Percentiles rank a stretch among this genome's conserved stretches.
These are phyloP conservation scores for Lasiodiplodia theobromae DNA, from an alignment of 2,329 filamentous ascomycete genomes.

Conservation along the genomic window DNA sequence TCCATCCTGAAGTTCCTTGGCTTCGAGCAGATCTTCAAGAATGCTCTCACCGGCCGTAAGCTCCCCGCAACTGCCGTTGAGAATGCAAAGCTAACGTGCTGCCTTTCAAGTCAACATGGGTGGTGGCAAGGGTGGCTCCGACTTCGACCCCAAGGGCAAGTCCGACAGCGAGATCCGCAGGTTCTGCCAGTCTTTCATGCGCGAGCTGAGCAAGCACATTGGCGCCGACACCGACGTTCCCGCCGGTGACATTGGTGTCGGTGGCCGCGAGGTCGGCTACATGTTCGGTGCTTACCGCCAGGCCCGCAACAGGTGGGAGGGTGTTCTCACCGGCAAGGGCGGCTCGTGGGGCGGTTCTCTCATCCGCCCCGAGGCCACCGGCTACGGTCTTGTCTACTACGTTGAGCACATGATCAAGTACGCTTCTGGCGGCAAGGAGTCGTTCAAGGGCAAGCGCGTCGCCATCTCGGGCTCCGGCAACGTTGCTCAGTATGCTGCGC, in stretches of 20 bases:
- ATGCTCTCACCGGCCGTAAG: conserved; percentile 93
- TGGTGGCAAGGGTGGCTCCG: conserved; percentile 95
- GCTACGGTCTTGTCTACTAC: conserved; percentile 96
- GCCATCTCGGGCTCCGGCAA: conserved; percentile 97
- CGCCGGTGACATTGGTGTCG: conserved; percentile 95
- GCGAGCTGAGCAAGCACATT: conserved; percentile 93
- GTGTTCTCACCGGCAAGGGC: conserved; percentile 95
- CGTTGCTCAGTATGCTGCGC: conserved; percentile 95
- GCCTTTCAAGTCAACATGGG: conserved; percentile 78
- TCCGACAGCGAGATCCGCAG: conserved; percentile 95
- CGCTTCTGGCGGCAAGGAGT: conserved; percentile 77
- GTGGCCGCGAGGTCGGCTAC: conserved; percentile 89
- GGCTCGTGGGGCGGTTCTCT: conserved; percentile 89
- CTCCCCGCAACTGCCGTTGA: conserved; percentile 9
- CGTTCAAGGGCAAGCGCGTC: conserved; percentile 89
- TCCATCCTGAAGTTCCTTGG: conserved; percentile 92
- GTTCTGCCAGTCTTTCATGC: conserved; percentile 97
- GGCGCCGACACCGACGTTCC: conserved; percentile 95
- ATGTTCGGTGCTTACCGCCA: conserved; percentile 94
- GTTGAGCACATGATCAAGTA: conserved; percentile 95
- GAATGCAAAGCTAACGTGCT: conserved; percentile 19
- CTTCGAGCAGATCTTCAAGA: conserved; percentile 99
- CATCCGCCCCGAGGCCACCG: conserved; percentile 96
- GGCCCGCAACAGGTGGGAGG: conserved; percentile 89
- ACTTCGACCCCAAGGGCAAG: conserved; percentile 99